Conservation (phyloP, 225 moss, liverwort and hornwort genomes). For the Pleurozium schreberi region DNA sequence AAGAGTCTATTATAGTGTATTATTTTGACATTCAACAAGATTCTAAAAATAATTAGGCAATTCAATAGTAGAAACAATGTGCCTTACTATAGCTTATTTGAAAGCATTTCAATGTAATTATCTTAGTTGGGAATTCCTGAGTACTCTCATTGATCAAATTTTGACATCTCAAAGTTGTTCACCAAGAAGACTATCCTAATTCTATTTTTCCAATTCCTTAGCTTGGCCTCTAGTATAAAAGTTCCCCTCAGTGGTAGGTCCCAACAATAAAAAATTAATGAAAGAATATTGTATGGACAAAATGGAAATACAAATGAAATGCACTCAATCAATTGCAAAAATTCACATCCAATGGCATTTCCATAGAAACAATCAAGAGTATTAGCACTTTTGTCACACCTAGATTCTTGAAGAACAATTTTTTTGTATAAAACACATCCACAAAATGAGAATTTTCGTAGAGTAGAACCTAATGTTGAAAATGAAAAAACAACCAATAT, state of each 20-base stretch:
- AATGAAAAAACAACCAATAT: not conserved
- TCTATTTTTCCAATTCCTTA: not conserved
- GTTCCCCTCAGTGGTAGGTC: not conserved
- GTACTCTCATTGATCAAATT: not conserved
- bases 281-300: not conserved
- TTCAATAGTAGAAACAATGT: not conserved
- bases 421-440: not conserved
- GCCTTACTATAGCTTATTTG: not conserved
- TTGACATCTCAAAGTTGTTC: not conserved
- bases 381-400: not conserved
- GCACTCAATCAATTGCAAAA: not conserved
- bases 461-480: not conserved
- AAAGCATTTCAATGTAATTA: not conserved
- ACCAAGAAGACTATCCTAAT: not conserved
- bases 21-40: not conserved
- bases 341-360: not conserved
- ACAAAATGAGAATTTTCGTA: not conserved
- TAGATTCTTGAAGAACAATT: not conserved
- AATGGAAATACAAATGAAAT: not conserved
- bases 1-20: no score
- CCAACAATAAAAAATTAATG: not conserved
- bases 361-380: not conserved
- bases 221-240: not conserved
- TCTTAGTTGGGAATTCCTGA: not conserved
- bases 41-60: no score